Evolutionary conservation across 1,284 basidiomycete species (phyloP).

Genomic region (Mycena sp.): DNA sequence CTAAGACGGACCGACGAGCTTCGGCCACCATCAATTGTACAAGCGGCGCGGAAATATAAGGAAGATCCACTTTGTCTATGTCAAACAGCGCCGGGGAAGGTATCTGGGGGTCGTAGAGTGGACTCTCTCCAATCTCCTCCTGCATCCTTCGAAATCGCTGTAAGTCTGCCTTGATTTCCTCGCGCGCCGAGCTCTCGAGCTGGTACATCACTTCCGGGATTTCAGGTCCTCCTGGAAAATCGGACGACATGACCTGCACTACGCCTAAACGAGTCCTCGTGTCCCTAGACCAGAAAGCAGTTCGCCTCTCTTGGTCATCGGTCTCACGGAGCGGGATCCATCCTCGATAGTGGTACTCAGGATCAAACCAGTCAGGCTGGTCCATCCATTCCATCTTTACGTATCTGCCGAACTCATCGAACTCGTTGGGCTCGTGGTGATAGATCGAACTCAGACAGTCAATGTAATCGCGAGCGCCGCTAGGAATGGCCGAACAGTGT

Average conservation of each 20-base stretch:
- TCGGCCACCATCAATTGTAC: neutral
- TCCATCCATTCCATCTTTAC: neutral
- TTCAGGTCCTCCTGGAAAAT: too few species aligned
- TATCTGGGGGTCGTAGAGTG: neutral
- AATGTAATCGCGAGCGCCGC: neutral
- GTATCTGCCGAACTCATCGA: neutral
- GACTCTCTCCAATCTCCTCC: too few species aligned
- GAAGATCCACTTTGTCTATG: neutral
- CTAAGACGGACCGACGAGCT: neutral
- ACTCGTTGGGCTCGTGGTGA: too few species aligned
- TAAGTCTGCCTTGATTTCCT: too few species aligned
- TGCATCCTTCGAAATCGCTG: too few species aligned
- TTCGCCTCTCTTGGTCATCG: neutral
- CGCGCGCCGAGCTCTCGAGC: too few species aligned
- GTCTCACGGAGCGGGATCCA: neutral
- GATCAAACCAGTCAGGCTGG: neutral
- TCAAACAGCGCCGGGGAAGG: neutral
- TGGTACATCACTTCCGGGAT: too few species aligned
- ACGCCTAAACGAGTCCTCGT: too few species aligned
- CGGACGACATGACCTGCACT: too few species aligned
- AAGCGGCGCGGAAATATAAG: rapidly evolving
- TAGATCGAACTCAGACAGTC: neutral
- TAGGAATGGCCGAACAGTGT: neutral
- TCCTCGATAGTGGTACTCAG: neutral
- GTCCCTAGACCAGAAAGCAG: too few species aligned